Evolutionary conservation across 495 filamentous ascomycete genomes (phyloP).

Genomic region (Penicillium ucsense): DNA sequence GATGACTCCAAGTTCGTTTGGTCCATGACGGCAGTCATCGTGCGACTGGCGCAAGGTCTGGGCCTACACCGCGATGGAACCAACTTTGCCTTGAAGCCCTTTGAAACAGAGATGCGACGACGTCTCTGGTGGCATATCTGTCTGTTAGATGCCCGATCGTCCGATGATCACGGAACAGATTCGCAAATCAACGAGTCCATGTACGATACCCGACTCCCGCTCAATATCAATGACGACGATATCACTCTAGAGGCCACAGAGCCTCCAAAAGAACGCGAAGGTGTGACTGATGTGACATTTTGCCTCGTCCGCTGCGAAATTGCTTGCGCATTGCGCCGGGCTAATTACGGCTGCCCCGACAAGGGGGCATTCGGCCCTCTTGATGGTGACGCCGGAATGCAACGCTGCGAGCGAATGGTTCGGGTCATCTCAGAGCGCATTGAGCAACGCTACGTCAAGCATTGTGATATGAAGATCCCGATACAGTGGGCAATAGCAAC

Average conservation of each 20-base stretch:
- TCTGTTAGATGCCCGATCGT: conserved; percentile 64
- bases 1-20: conserved; percentile 60
- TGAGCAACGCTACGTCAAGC: conserved; percentile 48
- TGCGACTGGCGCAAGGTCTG: conserved; percentile 73
- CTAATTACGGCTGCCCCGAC: conserved; percentile 23
- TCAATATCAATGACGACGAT: conserved; percentile 75
- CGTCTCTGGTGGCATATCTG: conserved; percentile 79
- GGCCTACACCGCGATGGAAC: conserved; percentile 74
- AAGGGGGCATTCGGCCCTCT: conserved; percentile 13
- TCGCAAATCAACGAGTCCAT: conserved; percentile 56
- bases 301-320: conserved; percentile 62
- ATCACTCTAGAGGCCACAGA: conserved; percentile 55
- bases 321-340: conserved; percentile 31
- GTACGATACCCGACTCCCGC: conserved; percentile 65
- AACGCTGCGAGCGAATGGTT: conserved; percentile 56
- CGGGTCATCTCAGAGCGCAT: conserved; percentile 51
- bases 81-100: conserved; percentile 61
- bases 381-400: conserved; percentile 14
- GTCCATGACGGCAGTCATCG: conserved; percentile 57
- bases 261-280: conserved; percentile 46
- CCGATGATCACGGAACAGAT: conserved; percentile 80
- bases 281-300: conserved; percentile 74
- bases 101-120: conserved; percentile 77
- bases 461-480: conserved; percentile 45
- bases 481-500: conserved; percentile 64